A percentile compares a stretch with the other conserved stretches of the same genome.
phyloP scores from a whole-genome alignment of 441 rosid genomes.

The Populus hybrid region DNA sequence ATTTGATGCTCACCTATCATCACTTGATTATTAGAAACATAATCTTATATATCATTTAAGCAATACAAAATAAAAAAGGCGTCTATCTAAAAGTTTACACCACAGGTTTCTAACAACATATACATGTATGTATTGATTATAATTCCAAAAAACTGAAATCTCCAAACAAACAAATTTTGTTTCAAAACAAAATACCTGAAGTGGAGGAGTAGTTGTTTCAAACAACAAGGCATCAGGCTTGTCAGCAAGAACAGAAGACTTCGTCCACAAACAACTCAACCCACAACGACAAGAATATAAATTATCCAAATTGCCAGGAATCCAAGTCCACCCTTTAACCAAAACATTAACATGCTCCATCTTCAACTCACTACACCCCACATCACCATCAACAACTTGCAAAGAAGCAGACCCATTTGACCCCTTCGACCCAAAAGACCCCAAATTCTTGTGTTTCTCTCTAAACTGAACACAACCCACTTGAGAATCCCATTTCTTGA shows the following conservation, averaged over 20 bases:
- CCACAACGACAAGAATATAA: no score
- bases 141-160: not conserved
- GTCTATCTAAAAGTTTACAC: not conserved
- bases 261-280: no score
- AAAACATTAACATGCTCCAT: slow-evolving; percentile 61
- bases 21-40: not conserved
- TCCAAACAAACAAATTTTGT: not conserved
- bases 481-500: slow-evolving; percentile 66
- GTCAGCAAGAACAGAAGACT: slow-evolving; percentile 80
- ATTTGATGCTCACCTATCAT: not conserved
- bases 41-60: no score
- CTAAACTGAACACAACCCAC: slow-evolving; percentile 78
- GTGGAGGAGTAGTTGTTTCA: slow-evolving; percentile 41
- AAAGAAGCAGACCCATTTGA: slow-evolving; percentile 50
- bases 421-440: slow-evolving; percentile 15
- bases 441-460: slow-evolving; percentile 31
- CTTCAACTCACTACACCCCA: slow-evolving; percentile 50
- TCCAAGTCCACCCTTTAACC: no score
- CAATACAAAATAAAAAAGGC: not conserved
- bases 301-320: no score
- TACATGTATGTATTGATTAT: not conserved
- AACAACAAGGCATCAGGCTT: slow-evolving; percentile 63
- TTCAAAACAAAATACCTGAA: slow-evolving; percentile 42
- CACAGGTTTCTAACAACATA: not conserved
- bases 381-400: slow-evolving; percentile 44